Evolutionary conservation across 2,329 filamentous ascomycete species (phyloP), one percentile per base, ranked within the genome.

Genomic region (Nothomitra cinnamomea): DNA sequence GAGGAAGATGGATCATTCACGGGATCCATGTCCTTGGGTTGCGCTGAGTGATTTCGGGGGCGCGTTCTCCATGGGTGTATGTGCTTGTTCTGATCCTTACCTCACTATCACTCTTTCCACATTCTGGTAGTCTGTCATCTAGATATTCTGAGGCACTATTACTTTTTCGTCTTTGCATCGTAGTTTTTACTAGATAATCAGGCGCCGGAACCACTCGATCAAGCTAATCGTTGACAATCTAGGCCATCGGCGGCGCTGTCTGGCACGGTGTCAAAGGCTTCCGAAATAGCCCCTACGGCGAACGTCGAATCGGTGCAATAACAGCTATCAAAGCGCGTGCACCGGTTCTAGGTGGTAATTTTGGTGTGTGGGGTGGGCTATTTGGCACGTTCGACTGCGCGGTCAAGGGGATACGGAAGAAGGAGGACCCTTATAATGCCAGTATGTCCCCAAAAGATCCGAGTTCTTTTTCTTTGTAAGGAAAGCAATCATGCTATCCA

Each of bases 191-290:
- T n/a, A n/a, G n/a, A n/a, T n/a, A n/a, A n/a, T n/a, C n/a, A n/a
- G n/a, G n/a, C n/a, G n/a, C n/a, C n/a, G n/a, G n/a, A n/a, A n/a
- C n/a, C n/a, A n/a, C n/a, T n/a, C n/a, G n/a, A n/a, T n/a, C n/a
- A n/a, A n/a, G n/a, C n/a, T n/a, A n/a, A n/a, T n/a, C n/a, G 15
- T 43, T 22, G 32, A 40, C 41, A 55, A 45, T 55, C 53, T 61
- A 85, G 81, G 81, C 80, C 57, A 83, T 87, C 60, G 82, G 82
- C 63, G 83, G 84, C 63, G 84, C 86, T 63, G 83, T 95, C 67
- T 95, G 90, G 90, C 90, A 95, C 72, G 89, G 89, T 63, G 85
- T 95, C 60, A 98, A 98, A 73, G 92, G 89, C 56, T 92, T 87
- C 72, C 76, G 88, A 66, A 94, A 87, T 72, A 86, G 82, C 56